phyloP scores from a whole-genome alignment of 768 basidiomycete species.

The Xerocomellus chrysenteron region DNA sequence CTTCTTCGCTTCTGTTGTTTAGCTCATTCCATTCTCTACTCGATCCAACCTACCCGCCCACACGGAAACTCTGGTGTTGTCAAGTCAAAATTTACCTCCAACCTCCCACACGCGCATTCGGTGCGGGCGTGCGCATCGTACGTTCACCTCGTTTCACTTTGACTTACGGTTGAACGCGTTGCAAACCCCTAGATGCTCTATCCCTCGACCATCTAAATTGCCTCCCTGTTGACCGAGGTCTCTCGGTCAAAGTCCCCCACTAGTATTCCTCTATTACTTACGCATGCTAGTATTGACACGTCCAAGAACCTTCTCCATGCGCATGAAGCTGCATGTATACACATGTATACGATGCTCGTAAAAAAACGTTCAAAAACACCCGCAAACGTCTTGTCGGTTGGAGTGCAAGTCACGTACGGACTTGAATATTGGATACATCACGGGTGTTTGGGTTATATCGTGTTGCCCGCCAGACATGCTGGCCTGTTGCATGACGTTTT shows the following conservation, averaged over 20 bases:
- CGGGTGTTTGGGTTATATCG: no score
- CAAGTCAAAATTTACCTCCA: conserved; percentile 93
- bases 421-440: no score
- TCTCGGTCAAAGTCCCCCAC: conserved; percentile 5
- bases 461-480: no score
- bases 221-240: background rate
- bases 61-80: conserved; percentile 96
- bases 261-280: conserved; percentile 22
- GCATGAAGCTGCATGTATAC: conserved; percentile 23
- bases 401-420: background rate
- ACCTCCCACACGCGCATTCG: conserved; percentile 93
- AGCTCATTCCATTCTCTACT: background rate
- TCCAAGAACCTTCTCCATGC: conserved; percentile 9
- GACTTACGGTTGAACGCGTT: background rate
- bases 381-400: background rate
- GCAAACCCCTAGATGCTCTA: conserved; percentile 73
- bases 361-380: conserved; percentile 7
- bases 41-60: conserved; percentile 58
- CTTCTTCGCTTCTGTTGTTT: background rate
- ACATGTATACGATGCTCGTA: background rate
- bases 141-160: conserved; percentile 24
- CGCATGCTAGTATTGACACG: conserved; percentile 19
- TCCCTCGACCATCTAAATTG: conserved; percentile 75
- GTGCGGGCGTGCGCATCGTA: conserved; percentile 89
- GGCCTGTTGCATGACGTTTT: background rate